Conservation (phyloP, 106 monocot genomes). For the Chionographis japonica region DNA sequence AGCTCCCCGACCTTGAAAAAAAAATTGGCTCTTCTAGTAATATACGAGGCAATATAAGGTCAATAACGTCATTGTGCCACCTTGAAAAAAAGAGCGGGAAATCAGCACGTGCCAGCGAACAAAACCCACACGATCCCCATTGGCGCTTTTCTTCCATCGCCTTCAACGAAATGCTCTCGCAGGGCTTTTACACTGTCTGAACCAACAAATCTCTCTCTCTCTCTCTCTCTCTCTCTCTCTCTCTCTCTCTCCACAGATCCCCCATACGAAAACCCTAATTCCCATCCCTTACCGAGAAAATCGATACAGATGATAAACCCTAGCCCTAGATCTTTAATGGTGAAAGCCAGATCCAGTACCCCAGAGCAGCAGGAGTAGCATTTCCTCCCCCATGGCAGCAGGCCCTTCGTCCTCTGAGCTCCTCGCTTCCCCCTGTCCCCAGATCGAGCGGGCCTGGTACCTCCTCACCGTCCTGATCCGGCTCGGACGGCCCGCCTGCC, state of each 20-base stretch:
- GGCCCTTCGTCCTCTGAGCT: neutral
- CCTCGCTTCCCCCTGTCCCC: neutral
- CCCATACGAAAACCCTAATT: neutral
- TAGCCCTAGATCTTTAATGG: constrained; percentile 2
- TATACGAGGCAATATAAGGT: too few relatives aligned
- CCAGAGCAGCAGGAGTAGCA: too few relatives aligned
- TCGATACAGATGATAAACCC: neutral
- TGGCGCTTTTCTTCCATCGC: neutral
- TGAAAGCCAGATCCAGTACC: too few relatives aligned
- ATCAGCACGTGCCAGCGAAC: constrained; percentile 8
- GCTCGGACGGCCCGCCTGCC: constrained; percentile 39
- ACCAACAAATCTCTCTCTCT: too few relatives aligned
- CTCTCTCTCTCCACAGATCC: neutral
- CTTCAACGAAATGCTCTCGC: neutral
- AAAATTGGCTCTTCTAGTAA: too few relatives aligned
- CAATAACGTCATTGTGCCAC: too few relatives aligned
- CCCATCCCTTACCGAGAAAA: neutral
- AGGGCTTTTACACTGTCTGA: too few relatives aligned
- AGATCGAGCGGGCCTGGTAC: constrained; percentile 61
- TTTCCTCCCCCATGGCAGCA: constrained; percentile 10
- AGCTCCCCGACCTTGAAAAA: too few relatives aligned
- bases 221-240: neutral
- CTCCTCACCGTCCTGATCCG: constrained; percentile 57
- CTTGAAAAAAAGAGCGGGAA: constrained; percentile 16
- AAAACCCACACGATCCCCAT: constrained; percentile 10